Evolutionary conservation across 2,329 filamentous ascomycete genomes (phyloP), one percentile per base, ranked within the genome.

Genomic region (Ophiostoma novo-ulmi): DNA sequence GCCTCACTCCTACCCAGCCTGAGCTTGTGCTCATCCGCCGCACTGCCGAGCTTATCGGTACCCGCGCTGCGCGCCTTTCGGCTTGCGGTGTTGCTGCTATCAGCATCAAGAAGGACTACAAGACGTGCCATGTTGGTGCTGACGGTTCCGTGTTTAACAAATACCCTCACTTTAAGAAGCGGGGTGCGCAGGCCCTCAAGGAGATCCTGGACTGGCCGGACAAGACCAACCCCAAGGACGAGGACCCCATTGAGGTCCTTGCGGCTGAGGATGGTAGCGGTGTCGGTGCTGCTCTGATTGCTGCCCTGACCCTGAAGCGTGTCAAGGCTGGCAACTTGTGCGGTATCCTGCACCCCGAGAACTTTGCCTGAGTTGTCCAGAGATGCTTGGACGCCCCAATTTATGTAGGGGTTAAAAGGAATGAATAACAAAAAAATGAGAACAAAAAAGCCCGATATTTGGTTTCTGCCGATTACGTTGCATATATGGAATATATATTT

Each of bases 71-170:
- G 66, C 92, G 95, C 73, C 87, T 99, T 69, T 97, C 94, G 20
- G 90, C 94, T 36, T 98, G 95, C 78, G 95, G 95, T 81, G 92
- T 99, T 70, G 93, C 94, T 14, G 95, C 94, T 71, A 97, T 99
- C 78, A 93, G 91, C 86, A 96, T 90, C 83, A 98, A 98, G 89
- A 98, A 97, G 87, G 87, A 88, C 75, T 94, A 94, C 80, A 82
- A 91, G 77, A 86, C 87, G 52, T 97, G 92, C 83, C 95, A 98
- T 80, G 95, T 99, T 61, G 95, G 95, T 76, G 95, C 95, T 69
- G 95, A 99, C 78, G 95, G 95, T 52, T 97, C 92, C 22, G 94
- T 99, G 70, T 99, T 99, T 84, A 97, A 97, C 86, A 98, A 98
- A 80, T 99, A 99, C 82, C 95, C 95, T 14, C 91, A 97, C 82